phyloP scores from a whole-genome alignment of 2,329 filamentous ascomycete species.

The Xylaria arbuscula region DNA sequence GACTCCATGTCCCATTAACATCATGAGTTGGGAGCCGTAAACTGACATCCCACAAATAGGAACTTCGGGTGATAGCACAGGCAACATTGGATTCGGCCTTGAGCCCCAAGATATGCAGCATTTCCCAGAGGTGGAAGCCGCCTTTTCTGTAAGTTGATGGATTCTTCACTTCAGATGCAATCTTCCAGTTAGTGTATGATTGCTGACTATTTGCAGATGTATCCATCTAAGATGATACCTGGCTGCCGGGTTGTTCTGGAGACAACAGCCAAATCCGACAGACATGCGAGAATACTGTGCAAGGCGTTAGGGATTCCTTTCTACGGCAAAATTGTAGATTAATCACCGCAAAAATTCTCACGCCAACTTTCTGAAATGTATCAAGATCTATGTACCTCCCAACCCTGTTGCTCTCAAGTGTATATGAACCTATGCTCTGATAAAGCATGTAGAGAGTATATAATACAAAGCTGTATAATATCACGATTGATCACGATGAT shows the following conservation, averaged over 20 bases:
- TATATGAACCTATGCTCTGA: slow-evolving; percentile 27
- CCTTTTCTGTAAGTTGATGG: slow-evolving; percentile 81
- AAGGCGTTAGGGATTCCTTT: slow-evolving; percentile 82
- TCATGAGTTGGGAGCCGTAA: slow-evolving; percentile 3
- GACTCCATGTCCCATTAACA: slow-evolving; percentile 23
- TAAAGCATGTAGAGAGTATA: slow-evolving; percentile 32
- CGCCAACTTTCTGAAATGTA: slow-evolving; percentile 4
- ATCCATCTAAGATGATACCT: slow-evolving; percentile 78
- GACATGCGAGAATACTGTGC: slow-evolving; percentile 82
- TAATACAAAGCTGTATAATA: slow-evolving; percentile 47
- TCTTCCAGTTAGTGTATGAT: slow-evolving; percentile 1
- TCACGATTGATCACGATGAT: slow-evolving; percentile 10
- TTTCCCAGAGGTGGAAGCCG: slow-evolving; percentile 95
- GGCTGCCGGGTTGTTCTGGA: slow-evolving; percentile 86
- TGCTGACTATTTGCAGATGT: slow-evolving; percentile 59
- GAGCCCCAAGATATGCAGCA: slow-evolving; percentile 77
- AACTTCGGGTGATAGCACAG: slow-evolving; percentile 84
- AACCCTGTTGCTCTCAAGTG: slow-evolving; percentile 19
- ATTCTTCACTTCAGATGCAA: slow-evolving; percentile 4
- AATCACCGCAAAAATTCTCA: slow-evolving; percentile 16
- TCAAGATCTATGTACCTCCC: slow-evolving; percentile 8
- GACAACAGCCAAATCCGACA: slow-evolving; percentile 85
- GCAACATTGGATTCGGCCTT: slow-evolving; percentile 88
- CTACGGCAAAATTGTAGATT: slow-evolving; percentile 73
- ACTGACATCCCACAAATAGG: slow-evolving; percentile 43